A percentile compares a stretch with the other conserved stretches of the same genome.
phyloP scores from a whole-genome alignment of 306 rosid genomes.

The Ormosia emarginata region DNA sequence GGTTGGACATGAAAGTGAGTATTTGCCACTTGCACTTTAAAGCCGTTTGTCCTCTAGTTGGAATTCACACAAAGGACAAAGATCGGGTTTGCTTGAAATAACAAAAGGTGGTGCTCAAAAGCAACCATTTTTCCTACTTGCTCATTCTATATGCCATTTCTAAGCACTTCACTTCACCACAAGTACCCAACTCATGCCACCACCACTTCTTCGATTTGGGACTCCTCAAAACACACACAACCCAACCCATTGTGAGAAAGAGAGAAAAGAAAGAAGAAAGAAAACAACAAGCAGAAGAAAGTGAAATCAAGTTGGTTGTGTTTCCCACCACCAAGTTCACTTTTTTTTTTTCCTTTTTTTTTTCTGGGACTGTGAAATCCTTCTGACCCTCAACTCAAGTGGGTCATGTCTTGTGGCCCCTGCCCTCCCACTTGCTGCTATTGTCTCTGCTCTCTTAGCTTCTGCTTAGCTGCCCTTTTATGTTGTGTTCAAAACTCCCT shows the following conservation, averaged over 20 bases:
- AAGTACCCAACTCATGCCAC: constrained; percentile 36
- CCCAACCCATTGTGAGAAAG: not conserved
- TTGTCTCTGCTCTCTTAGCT: constrained; percentile 47
- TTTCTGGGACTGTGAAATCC: constrained; percentile 54
- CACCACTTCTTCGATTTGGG: constrained; percentile 21
- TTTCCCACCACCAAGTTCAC: constrained; percentile 60
- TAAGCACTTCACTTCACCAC: constrained; percentile 27
- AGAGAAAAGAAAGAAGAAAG: not conserved
- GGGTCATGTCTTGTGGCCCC: constrained; percentile 88
- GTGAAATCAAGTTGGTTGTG: constrained; percentile 36
- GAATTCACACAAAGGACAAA: constrained; percentile 37
- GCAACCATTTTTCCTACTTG: constrained; percentile 48
- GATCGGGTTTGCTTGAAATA: constrained; percentile 43
- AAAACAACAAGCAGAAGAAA: not conserved
- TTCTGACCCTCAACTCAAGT: constrained; percentile 47
- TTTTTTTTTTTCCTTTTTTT: constrained; percentile 2
- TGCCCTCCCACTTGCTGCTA: constrained; percentile 75
- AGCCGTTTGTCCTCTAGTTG: constrained; percentile 36
- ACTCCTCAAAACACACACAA: constrained; percentile 15
- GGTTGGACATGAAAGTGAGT: constrained; percentile 25
- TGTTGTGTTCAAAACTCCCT: constrained; percentile 29
- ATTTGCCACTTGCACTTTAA: constrained; percentile 29
- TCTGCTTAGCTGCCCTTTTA: constrained; percentile 41
- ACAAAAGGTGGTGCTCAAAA: constrained; percentile 30
- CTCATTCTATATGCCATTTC: constrained; percentile 40